Evolutionary conservation across 202 grass and related monocot species (phyloP).

Genomic region (Setaria viridis): DNA sequence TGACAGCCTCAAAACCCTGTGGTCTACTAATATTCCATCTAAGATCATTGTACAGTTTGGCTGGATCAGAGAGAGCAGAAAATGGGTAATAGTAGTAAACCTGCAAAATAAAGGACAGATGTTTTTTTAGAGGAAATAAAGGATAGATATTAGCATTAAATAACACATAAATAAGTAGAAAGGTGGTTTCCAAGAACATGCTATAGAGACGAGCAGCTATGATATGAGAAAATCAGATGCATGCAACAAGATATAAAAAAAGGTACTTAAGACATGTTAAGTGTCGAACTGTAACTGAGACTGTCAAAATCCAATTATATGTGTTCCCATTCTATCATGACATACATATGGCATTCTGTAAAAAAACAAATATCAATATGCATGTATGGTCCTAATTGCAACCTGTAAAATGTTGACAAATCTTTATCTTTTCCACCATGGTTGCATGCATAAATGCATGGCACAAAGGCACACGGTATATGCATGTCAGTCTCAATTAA

Average conservation of each 20-base stretch:
- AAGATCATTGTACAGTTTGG: conserved; percentile 91
- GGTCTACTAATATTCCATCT: conserved; percentile 95
- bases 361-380: not conserved
- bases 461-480: conserved; percentile 14
- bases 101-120: conserved; percentile 50
- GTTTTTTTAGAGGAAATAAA: not conserved
- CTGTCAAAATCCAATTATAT: not conserved
- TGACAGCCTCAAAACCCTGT: conserved; percentile 88
- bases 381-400: conserved; percentile 14
- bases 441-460: not conserved
- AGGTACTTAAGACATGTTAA: not conserved
- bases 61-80: conserved; percentile 84
- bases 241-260: not conserved
- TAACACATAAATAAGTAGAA: not conserved
- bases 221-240: not conserved
- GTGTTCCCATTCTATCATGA: not conserved
- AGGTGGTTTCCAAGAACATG: not conserved
- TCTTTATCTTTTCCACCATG: conserved; percentile 13
- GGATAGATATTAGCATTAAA: conserved; percentile 11
- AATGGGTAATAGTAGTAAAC: conserved; percentile 96
- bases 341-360: not conserved
- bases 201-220: not conserved
- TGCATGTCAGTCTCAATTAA: conserved; percentile 10
- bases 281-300: not conserved
- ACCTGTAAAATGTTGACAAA: conserved; percentile 23